A percentile compares a stretch with the other conserved stretches of the same genome.
Conservation (phyloP, 441 rosid genomes). For the Gossypium davidsonii region DNA sequence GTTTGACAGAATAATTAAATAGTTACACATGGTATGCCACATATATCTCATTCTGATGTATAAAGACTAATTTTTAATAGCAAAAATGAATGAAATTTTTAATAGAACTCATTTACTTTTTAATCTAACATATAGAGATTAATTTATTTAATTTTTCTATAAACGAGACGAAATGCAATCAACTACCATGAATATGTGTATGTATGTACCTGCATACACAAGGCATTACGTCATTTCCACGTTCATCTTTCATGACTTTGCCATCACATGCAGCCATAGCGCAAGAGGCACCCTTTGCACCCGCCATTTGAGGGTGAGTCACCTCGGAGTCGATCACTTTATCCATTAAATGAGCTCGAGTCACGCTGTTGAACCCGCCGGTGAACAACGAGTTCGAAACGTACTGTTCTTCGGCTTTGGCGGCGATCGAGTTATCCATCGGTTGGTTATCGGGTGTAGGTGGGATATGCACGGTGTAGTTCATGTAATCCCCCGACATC, state of each 20-base stretch:
- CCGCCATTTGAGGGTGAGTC: slow-evolving; percentile 84
- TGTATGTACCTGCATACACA: slow-evolving; percentile 64
- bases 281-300: slow-evolving; percentile 74
- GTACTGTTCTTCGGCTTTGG: slow-evolving; percentile 80
- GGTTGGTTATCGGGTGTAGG: slow-evolving; percentile 93
- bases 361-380: slow-evolving; percentile 84
- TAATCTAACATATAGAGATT: accelerated
- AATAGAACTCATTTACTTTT: no score
- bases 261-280: slow-evolving; percentile 83
- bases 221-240: slow-evolving; percentile 67
- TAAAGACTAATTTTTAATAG: no score
- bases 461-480: slow-evolving; percentile 87
- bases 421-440: slow-evolving; percentile 46
- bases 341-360: slow-evolving; percentile 91
- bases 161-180: no score
- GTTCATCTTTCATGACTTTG: slow-evolving; percentile 77
- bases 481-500: slow-evolving; percentile 66
- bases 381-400: slow-evolving; percentile 81
- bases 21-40: no score
- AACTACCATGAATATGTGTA: no score
- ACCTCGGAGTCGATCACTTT: slow-evolving; percentile 88
- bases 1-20: no score
- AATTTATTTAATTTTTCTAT: no score
- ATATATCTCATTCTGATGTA: no score
- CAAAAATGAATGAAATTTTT: no score